Conservation (phyloP, 1,284 basidiomycete genomes). For the Cystobasidium sp. region DNA sequence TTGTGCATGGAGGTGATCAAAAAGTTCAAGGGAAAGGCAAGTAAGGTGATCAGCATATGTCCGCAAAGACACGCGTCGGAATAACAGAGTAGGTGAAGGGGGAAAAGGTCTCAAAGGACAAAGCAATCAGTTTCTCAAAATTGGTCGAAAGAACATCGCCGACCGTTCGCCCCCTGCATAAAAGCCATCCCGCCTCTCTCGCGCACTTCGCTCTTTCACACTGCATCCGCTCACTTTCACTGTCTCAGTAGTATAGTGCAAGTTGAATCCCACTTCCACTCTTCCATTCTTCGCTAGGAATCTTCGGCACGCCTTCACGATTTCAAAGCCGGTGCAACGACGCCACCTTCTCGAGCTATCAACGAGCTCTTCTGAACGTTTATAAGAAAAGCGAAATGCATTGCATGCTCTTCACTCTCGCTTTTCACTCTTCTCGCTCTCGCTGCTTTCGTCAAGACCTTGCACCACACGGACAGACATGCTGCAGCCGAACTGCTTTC, state of each 20-base stretch:
- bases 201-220: conserved; percentile 20
- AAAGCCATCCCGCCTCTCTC: conserved; percentile 10
- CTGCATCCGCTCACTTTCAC: not conserved
- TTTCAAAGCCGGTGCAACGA: not conserved
- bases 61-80: not conserved
- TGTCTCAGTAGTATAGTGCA: not conserved
- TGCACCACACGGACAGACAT: conserved; percentile 14
- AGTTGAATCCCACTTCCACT: not conserved
- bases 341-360: not conserved
- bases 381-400: not conserved
- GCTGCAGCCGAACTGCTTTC: not conserved
- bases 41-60: not conserved
- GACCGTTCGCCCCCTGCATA: not conserved
- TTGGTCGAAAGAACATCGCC: conserved; percentile 12
- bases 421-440: conserved; percentile 5
- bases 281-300: not conserved
- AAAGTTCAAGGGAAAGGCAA: not conserved
- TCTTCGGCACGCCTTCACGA: not conserved
- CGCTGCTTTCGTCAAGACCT: not conserved
- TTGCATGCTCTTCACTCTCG: conserved; percentile 9
- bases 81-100: not conserved
- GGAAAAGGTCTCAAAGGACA: not conserved
- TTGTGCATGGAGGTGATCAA: not conserved
- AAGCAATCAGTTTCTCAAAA: conserved; percentile 11
- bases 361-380: not conserved